A percentile compares a stretch with the other conserved stretches of the same genome.
Evolutionary conservation across 768 basidiomycete species (phyloP).

Genomic region (Sistotremastrum niveocremeum): DNA sequence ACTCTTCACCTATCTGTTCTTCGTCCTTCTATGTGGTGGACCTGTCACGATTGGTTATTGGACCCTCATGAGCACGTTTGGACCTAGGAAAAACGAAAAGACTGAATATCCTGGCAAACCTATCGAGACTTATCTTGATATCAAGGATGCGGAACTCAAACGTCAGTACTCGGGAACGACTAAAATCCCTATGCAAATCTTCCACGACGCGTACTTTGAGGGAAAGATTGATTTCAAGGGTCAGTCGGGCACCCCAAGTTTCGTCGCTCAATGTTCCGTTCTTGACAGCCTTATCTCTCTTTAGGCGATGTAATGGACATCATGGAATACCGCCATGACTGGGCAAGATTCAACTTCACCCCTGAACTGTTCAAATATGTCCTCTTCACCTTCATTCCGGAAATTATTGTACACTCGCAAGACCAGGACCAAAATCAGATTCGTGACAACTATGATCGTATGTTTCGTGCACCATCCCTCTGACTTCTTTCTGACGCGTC

Average conservation of each 20-base stretch:
- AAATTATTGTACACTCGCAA: constrained; percentile 84
- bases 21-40: constrained; percentile 57
- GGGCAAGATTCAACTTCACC: constrained; percentile 87
- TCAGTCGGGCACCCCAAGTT: constrained; percentile 18
- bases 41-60: constrained; percentile 83
- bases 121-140: constrained; percentile 81
- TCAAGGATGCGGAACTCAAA: constrained; percentile 75
- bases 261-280: background rate
- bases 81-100: constrained; percentile 72
- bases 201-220: constrained; percentile 96
- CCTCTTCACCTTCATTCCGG: constrained; percentile 76
- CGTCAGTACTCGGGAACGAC: constrained; percentile 65
- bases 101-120: constrained; percentile 72
- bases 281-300: background rate
- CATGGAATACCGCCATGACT: constrained; percentile 91
- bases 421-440: constrained; percentile 92
- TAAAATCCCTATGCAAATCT: constrained; percentile 96
- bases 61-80: constrained; percentile 74
- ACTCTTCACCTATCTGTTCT: constrained; percentile 74
- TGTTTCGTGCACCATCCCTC: constrained; percentile 13
- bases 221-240: constrained; percentile 95
- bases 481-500: background rate
- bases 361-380: constrained; percentile 90
- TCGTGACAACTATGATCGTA: constrained; percentile 89
- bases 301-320: constrained; percentile 87